Base-by-base conservation (phyloP, 2,329 filamentous ascomycete genomes). In the Xylaria sp. region DNA sequence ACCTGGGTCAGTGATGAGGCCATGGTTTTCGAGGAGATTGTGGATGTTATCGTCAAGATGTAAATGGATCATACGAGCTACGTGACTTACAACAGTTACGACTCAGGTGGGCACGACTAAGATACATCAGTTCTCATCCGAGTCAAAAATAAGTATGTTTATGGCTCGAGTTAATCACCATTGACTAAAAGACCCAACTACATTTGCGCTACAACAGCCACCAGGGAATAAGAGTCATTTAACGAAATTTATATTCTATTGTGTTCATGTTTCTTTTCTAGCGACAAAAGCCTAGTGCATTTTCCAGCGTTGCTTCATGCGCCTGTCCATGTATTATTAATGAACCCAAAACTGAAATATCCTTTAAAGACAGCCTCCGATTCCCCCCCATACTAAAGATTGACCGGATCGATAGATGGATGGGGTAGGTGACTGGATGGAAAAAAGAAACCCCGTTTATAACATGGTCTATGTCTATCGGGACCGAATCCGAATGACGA, bases 401-500 rank as follows among this genome's bases (percentile, higher is more conserved):
- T 23, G 63, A 55, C 13, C 52, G 28, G 10, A 18, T 41, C 23
- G 25, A 63, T 54, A 28, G 18, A 56, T 25, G n/a, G 36, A 39
- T 15, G n/a, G 46, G 33, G 28, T 20, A 28, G 25, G 31, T 8
- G 18, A 20, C 28, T 59, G 9, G 48, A 67, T 33, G 49, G 52
- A 20, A 46, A 52, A 28, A 28, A 28, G 28, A 51, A 20, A 43
- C 43, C 49, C 61, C 31, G 64, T 64, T 13, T 63, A 51, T 67
- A 58, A 54, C 56, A 52, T 54, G 48, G 56, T 63, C 43, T 62
- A 49, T 66, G 39, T 62, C 52, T 64, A 64, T 62, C 20, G 25
- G 43, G 23, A 31, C 28, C 23, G 7, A 49, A 57, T 25, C 28
- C 23, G 7, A 49, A 57, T 25, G 48, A 18, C 54, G 5, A 25